phyloP scores from a whole-genome alignment of 208 protist genomes.

The Polymyxa betae region DNA sequence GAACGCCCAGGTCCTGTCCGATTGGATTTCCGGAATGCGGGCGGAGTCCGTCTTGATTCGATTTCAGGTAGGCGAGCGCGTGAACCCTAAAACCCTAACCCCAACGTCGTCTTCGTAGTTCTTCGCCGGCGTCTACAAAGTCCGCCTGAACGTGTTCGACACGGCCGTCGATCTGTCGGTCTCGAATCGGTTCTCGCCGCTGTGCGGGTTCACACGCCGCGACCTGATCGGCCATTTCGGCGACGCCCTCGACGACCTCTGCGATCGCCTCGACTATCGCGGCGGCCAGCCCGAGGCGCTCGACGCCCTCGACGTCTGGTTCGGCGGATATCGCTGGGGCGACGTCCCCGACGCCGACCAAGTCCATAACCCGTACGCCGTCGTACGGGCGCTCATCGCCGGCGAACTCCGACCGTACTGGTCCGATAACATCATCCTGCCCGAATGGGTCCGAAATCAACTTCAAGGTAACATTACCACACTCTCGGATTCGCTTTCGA shows the following conservation, averaged over 20 bases:
- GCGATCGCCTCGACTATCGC: not conserved
- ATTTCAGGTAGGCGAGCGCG: not conserved
- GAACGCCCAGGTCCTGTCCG: not conserved
- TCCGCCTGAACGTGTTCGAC: not conserved
- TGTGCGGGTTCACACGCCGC: constrained; percentile 9
- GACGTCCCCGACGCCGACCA: not conserved
- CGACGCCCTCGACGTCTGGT: not conserved
- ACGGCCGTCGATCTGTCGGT: not conserved
- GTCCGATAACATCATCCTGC: not conserved
- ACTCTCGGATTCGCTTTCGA: too few species aligned
- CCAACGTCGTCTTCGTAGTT: not conserved
- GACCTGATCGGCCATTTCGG: not conserved
- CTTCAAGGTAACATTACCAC: too few species aligned
- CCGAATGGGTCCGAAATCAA: not conserved
- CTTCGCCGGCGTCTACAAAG: constrained; percentile 26
- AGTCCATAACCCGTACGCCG: constrained; percentile 43
- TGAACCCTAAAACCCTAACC: not conserved
- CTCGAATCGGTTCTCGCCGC: not conserved
- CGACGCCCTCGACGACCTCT: not conserved
- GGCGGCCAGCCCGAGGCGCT: not conserved
- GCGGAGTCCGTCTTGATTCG: not conserved
- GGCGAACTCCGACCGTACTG: not conserved
- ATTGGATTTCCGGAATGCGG: not conserved
- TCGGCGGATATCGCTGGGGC: constrained; percentile 27
- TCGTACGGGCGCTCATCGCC: not conserved